Conservation (phyloP, 202 grass and related monocot genomes). For the Zizania palustris region DNA sequence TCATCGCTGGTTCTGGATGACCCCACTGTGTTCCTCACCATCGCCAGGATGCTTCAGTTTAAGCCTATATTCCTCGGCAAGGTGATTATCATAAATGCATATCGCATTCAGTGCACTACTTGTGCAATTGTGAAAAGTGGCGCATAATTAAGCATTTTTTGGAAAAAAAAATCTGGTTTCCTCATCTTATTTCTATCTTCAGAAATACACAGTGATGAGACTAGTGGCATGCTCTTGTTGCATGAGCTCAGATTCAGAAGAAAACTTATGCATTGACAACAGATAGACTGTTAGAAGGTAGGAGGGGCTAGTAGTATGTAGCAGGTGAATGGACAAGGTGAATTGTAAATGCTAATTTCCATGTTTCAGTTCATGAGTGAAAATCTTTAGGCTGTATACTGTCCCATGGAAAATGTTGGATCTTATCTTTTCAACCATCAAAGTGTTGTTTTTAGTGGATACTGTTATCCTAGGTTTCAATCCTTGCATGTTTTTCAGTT, state of each 20-base stretch:
- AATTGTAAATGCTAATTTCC: neutral
- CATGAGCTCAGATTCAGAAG: neutral
- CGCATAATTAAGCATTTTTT: neutral
- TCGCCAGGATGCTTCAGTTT: constrained; percentile 98
- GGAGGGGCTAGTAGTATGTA: neutral
- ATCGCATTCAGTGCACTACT: neutral
- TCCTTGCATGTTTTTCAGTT: too few relatives aligned
- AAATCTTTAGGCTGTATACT: neutral
- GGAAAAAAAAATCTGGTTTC: neutral
- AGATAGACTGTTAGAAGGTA: too few relatives aligned
- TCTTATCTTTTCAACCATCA: too few relatives aligned
- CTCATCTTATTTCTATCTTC: neutral
- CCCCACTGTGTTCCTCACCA: constrained; percentile 90
- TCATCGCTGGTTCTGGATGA: constrained; percentile 94
- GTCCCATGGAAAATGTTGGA: too few relatives aligned
- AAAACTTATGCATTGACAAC: neutral
- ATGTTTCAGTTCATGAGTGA: neutral
- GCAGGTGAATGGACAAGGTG: neutral
- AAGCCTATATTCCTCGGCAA: constrained; percentile 98
- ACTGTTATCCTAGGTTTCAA: too few relatives aligned
- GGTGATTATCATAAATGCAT: constrained; percentile 40
- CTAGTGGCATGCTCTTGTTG: neutral
- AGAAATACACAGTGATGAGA: too few relatives aligned
- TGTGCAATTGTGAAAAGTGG: neutral
- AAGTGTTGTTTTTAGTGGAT: too few relatives aligned